Percentiles rank a stretch among this genome's conserved stretches.
phyloP scores from a whole-genome alignment of 2,329 filamentous ascomycete genomes.

The Graphiopsis chlorocephala region DNA sequence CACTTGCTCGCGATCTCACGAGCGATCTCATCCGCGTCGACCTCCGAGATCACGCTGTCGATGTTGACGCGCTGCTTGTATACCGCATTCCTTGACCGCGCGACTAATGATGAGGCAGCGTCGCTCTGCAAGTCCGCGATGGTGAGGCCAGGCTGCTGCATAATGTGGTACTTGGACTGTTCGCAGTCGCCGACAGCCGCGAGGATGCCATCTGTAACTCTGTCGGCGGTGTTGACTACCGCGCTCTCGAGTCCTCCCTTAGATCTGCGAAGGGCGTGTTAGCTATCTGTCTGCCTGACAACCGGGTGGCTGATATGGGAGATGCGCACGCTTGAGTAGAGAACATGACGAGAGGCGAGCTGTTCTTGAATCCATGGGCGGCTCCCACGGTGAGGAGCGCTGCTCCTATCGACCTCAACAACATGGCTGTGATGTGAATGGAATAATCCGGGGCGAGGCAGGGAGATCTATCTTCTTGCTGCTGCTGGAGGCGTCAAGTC shows the following conservation, averaged over 20 bases:
- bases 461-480: neutral
- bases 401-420: slow-evolving; percentile 24
- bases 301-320: neutral
- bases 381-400: slow-evolving; percentile 27
- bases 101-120: neutral
- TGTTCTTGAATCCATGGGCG: slow-evolving; percentile 74
- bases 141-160: slow-evolving; percentile 73
- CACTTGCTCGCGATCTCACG: slow-evolving; percentile 48
- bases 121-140: slow-evolving; percentile 59
- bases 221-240: slow-evolving; percentile 28
- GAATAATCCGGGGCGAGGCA: neutral
- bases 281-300: neutral
- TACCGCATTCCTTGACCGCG: neutral
- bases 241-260: slow-evolving; percentile 21
- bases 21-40: slow-evolving; percentile 46
- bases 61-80: slow-evolving; percentile 39
- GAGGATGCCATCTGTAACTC: slow-evolving; percentile 29
- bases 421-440: slow-evolving; percentile 22
- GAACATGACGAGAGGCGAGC: slow-evolving; percentile 84
- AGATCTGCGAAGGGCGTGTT: neutral
- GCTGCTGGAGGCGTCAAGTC: neutral
- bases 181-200: slow-evolving; percentile 46
- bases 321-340: slow-evolving; percentile 72
- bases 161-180: slow-evolving; percentile 62
- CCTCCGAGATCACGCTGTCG: slow-evolving; percentile 51